These are phyloP conservation scores for Apiotrichum porosum DNA, from an alignment of 1,284 basidiomycete species.

Conservation along the genomic window DNA sequence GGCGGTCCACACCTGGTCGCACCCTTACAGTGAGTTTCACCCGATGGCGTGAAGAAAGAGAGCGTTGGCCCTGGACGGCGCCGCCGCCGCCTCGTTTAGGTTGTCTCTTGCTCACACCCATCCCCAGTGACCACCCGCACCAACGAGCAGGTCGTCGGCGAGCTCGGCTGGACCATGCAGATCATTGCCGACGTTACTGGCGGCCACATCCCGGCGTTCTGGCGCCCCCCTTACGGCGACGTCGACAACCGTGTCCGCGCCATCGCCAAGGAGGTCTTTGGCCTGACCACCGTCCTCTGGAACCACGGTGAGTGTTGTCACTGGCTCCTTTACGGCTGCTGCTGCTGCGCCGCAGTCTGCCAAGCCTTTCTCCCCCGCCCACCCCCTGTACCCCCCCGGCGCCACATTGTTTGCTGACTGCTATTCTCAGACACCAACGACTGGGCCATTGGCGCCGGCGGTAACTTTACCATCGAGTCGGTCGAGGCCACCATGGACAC, in stretches of 20 bases:
- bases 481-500: constrained; percentile 22
- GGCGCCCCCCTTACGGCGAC: constrained; percentile 51
- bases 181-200: constrained; percentile 45
- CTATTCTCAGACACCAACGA: constrained; percentile 40
- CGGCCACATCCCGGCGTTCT: constrained; percentile 45
- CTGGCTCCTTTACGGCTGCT: too few species aligned
- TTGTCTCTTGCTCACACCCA: constrained; percentile 30
- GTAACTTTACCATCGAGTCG: constrained; percentile 25
- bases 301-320: too few species aligned
- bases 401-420: too few species aligned
- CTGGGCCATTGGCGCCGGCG: constrained; percentile 42
- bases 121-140: constrained; percentile 53
- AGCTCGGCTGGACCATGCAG: constrained; percentile 53
- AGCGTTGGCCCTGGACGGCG: too few species aligned
- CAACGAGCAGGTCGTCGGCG: constrained; percentile 56
- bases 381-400: too few species aligned
- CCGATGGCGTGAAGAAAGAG: too few species aligned
- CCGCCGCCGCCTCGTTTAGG: constrained; percentile 1
- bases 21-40: too few species aligned
- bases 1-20: constrained; percentile 48
- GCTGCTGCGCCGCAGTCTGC: too few species aligned
- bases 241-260: constrained; percentile 54
- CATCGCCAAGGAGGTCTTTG: constrained; percentile 51
- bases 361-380: too few species aligned
- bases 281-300: constrained; percentile 46